Evolutionary conservation across 2,329 filamentous ascomycete genomes (phyloP), one percentile per base, ranked within the genome.

Genomic region (Paraphoma sp.): DNA sequence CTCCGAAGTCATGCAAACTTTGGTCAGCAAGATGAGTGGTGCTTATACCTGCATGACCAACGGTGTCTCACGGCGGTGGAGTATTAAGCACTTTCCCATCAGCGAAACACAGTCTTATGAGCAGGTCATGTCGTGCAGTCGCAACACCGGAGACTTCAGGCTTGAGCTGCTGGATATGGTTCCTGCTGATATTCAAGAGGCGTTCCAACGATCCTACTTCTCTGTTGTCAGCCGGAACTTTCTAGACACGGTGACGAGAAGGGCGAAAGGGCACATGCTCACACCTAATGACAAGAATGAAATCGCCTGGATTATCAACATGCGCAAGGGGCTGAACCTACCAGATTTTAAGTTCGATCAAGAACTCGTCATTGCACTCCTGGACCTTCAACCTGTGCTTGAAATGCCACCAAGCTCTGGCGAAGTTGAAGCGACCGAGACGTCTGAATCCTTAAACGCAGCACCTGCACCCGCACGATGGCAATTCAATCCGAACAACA

Each of bases 71-170:
- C 56, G 59, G 18, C 56, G 41, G 1, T 73, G 70, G 69, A 51
- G 54, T 31, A 40, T 45, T 6, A 59, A 58, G 2, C 58, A 69
- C 43, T 75, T 75, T 28, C 73, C 73, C 1, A 73, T 76, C 4
- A 55, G 64, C 0, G 28, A 56, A 17, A 59, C 54, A 4, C 70
- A 67, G 8, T 64, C 62, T 0, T 69, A 67, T 17, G 63, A 58
- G 9, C 67, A 72, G 47, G 67, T 74, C 1, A 56, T 71, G 16
- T 42, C 53, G 8, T 73, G 67, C 38, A 64, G 47, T 7, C 52
- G 53, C 2, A 57, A 57, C 14, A 67, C 65, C 3, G 60, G 56
- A 1, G 62, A 69, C 1, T 70, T 75, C 46, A 61, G 45, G 7
- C 49, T 57, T 1, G 62, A 67, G 2, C 36, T 70, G 23, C 57